phyloP scores from a whole-genome alignment of 257 asterid genomes.

The Hygrophila difformis region DNA sequence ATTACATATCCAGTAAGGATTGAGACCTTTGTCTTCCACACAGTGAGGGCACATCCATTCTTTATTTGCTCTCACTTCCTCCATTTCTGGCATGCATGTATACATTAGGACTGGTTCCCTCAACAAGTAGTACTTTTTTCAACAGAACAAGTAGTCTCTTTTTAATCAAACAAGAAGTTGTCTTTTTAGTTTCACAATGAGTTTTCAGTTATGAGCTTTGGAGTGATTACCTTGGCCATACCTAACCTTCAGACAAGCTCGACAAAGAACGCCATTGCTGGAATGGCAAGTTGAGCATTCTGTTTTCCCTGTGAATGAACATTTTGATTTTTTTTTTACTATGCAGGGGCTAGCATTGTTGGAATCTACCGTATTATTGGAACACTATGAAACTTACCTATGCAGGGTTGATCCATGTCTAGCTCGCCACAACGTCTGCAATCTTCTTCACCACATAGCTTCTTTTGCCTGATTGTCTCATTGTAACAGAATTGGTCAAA shows the following conservation, averaged over 20 bases:
- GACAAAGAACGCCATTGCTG: conserved; percentile 58
- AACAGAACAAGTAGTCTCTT: too few relatives aligned
- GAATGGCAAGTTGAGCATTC: conserved; percentile 82
- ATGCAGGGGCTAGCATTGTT: background rate
- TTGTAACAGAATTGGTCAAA: conserved; percentile 5
- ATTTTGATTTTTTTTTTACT: too few relatives aligned
- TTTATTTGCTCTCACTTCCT: conserved; percentile 57
- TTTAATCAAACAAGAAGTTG: too few relatives aligned
- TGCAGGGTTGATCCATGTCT: conserved; percentile 59
- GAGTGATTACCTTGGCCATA: conserved; percentile 89
- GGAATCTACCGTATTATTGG: background rate
- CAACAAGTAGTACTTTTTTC: background rate
- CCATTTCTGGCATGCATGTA: conserved; percentile 42
- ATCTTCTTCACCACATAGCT: conserved; percentile 84
- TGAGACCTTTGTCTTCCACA: conserved; percentile 50
- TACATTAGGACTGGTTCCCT: conserved; percentile 3
- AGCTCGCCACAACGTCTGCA: conserved; percentile 68
- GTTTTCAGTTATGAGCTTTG: too few relatives aligned
- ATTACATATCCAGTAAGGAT: conserved; percentile 85
- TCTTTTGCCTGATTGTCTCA: conserved; percentile 61
- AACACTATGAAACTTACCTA: conserved; percentile 34
- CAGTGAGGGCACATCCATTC: conserved; percentile 82
- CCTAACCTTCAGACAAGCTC: conserved; percentile 74
- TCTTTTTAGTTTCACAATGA: too few relatives aligned
- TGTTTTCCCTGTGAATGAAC: conserved; percentile 58